Evolutionary conservation across 805 yeast genomes (phyloP).

Genomic region (Scheffersomyces ergatensis): DNA sequence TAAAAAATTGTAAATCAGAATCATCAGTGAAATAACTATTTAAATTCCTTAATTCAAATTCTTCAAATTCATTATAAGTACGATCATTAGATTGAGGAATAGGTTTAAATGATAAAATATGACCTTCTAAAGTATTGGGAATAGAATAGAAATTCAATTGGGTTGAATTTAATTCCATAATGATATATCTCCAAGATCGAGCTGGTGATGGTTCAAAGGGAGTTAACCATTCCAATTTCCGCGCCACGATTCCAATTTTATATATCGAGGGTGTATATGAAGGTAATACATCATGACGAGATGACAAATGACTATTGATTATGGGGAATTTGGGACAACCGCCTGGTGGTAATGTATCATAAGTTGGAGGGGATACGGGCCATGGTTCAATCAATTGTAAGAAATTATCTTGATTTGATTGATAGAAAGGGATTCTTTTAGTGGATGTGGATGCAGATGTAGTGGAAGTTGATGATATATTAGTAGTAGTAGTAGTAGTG

Average conservation of each 20-base stretch:
- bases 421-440: not conserved
- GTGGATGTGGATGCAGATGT: not conserved
- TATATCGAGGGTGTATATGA: conserved; percentile 63
- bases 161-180: conserved; percentile 81
- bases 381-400: conserved; percentile 34
- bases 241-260: conserved; percentile 51
- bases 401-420: conserved; percentile 16
- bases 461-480: not conserved
- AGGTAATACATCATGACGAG: conserved; percentile 52
- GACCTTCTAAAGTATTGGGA: conserved; percentile 29
- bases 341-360: conserved; percentile 39
- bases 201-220: conserved; percentile 70
- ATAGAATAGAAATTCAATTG: conserved; percentile 67
- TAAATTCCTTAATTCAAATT: conserved; percentile 6
- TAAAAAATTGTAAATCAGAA: conserved; percentile 25
- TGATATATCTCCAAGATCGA: conserved; percentile 67
- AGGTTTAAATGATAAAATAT: conserved; percentile 19
- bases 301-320: not conserved
- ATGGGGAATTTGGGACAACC: conserved; percentile 42
- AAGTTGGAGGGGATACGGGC: conserved; percentile 38
- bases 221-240: conserved; percentile 73
- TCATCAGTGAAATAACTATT: conserved; percentile 21
- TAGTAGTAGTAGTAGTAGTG: not conserved
- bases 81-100: conserved; percentile 5
- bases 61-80: conserved; percentile 8